Evolutionary conservation across 441 rosid species (phyloP).

Genomic region (Euphorbia schlechtendalii): DNA sequence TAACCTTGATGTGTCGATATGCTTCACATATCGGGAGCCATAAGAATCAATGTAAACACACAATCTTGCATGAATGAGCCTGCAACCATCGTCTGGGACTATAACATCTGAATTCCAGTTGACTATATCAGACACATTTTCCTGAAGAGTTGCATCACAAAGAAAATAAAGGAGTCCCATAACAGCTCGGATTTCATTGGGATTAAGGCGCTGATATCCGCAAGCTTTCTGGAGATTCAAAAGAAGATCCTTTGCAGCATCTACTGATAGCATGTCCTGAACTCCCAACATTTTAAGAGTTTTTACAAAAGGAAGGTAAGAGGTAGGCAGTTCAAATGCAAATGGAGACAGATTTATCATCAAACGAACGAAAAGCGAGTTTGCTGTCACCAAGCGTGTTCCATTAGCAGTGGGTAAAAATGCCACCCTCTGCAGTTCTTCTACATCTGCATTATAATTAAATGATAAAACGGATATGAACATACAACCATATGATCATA

Average conservation of each 20-base stretch:
- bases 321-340: constrained; percentile 89
- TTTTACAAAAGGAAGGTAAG: constrained; percentile 75
- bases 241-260: constrained; percentile 70
- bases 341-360: constrained; percentile 87
- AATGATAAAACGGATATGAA: not conserved
- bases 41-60: constrained; percentile 78
- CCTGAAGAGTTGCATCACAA: constrained; percentile 42
- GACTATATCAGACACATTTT: constrained; percentile 24
- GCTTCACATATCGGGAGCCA: constrained; percentile 71
- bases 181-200: constrained; percentile 97
- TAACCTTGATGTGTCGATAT: constrained; percentile 68
- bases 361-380: constrained; percentile 75
- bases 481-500: constrained; percentile 8
- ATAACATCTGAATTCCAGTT: constrained; percentile 55
- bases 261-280: constrained; percentile 67
- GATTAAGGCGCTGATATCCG: constrained; percentile 90
- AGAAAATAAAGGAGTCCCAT: constrained; percentile 80
- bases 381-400: constrained; percentile 80
- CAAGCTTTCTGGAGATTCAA: constrained; percentile 69
- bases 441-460: constrained; percentile 47
- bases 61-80: constrained; percentile 78
- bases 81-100: constrained; percentile 95
- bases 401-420: constrained; percentile 97
- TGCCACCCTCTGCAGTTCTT: constrained; percentile 69
- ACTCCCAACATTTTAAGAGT: constrained; percentile 90